Evolutionary conservation across 352 stramenopile species (phyloP).

Genomic region (Pythium aquatile): DNA sequence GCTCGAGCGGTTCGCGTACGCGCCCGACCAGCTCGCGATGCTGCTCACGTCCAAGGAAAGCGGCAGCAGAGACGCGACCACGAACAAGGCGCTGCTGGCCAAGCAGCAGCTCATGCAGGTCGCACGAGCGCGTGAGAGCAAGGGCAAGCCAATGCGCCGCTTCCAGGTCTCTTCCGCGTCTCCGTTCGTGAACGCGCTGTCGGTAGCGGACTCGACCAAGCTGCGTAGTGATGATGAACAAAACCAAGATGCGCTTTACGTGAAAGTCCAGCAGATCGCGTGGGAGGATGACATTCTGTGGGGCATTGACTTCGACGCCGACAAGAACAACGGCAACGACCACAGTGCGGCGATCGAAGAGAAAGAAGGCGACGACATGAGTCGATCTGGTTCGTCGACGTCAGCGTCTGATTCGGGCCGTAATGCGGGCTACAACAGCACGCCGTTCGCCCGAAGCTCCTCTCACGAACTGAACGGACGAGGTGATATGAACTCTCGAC

Average conservation of each 20-base stretch:
- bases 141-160: conserved; percentile 76
- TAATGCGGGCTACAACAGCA: neutral
- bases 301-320: conserved; percentile 53
- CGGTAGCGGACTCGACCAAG: conserved; percentile 15
- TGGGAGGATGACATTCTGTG: conserved; percentile 86
- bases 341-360: conserved; percentile 39
- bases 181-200: conserved; percentile 51
- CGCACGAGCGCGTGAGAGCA: conserved; percentile 22
- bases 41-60: conserved; percentile 57
- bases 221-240: conserved; percentile 21
- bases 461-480: conserved; percentile 8
- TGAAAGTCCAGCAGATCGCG: conserved; percentile 76
- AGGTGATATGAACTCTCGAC: neutral
- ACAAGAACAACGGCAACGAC: conserved; percentile 25
- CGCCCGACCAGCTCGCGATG: conserved; percentile 61
- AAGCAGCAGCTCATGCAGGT: conserved; percentile 28
- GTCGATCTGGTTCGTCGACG: neutral
- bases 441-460: conserved; percentile 12
- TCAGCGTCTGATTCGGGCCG: neutral
- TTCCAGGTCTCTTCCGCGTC: conserved; percentile 56
- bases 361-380: conserved; percentile 38
- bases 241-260: conserved; percentile 60
- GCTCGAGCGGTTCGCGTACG: conserved; percentile 36
- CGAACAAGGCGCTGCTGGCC: conserved; percentile 47
- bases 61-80: conserved; percentile 30